Evolutionary conservation across 805 yeast species (phyloP).

Genomic region (Scheffersomyces coipomensis): DNA sequence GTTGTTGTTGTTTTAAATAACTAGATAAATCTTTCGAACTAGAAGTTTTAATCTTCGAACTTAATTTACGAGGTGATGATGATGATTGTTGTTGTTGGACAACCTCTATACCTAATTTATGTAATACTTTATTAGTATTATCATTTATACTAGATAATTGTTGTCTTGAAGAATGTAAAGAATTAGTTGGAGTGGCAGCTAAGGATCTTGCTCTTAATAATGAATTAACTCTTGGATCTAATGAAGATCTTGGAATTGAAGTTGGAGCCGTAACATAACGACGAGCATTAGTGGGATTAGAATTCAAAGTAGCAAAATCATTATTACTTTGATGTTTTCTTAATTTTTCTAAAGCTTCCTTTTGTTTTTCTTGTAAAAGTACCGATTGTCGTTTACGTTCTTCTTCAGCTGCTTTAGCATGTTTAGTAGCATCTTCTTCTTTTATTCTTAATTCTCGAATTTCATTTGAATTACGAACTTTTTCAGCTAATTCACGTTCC

Average conservation of each 20-base stretch:
- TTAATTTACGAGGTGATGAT: constrained; percentile 9
- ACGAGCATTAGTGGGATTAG: constrained; percentile 7
- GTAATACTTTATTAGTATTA: constrained; percentile 31
- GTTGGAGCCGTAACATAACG: constrained; percentile 27
- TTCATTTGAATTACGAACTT: constrained; percentile 18
- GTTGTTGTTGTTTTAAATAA: constrained; percentile 11
- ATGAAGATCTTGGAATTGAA: constrained; percentile 15
- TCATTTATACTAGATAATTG: constrained; percentile 10
- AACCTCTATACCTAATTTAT: constrained; percentile 36
- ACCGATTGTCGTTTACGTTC: constrained; percentile 16
- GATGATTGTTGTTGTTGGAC: constrained; percentile 10
- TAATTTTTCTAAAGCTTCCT: constrained; percentile 24
- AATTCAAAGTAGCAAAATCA: constrained; percentile 12
- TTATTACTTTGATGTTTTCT: constrained; percentile 13
- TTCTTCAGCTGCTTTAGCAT: constrained; percentile 2
- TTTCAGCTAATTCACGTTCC: constrained; percentile 19
- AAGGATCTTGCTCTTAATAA: constrained; percentile 37
- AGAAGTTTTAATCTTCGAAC: constrained; percentile 31
- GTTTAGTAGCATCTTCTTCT: constrained; percentile 10
- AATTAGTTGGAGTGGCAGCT: constrained; percentile 16
- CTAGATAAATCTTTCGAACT: constrained; percentile 31
- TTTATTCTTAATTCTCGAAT: constrained; percentile 16
- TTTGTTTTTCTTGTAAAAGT: constrained; percentile 25
- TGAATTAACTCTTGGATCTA: constrained; percentile 37
- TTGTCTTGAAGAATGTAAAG: constrained; percentile 1